Evolutionary conservation across 495 filamentous ascomycete genomes (phyloP).

Genomic region (Ascodesmis nigricans): DNA sequence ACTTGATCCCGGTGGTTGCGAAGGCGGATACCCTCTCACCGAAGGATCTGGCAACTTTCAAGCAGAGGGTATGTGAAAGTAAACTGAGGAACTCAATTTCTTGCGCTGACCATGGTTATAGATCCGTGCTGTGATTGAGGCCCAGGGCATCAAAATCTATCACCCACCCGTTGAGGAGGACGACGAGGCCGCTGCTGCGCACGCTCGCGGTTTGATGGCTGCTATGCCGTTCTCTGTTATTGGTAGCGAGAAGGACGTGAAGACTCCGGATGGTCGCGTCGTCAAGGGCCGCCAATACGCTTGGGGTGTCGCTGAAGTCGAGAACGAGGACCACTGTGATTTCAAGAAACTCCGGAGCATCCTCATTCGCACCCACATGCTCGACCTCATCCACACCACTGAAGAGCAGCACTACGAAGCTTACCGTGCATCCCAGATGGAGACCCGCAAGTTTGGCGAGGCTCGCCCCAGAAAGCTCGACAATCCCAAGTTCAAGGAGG

Average conservation of each 20-base stretch:
- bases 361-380: constrained; percentile 98
- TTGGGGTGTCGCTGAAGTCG: constrained; percentile 97
- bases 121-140: constrained; percentile 88
- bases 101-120: constrained; percentile 21
- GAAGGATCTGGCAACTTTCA: constrained; percentile 72
- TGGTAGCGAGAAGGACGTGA: constrained; percentile 96
- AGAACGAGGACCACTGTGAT: constrained; percentile 99
- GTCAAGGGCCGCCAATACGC: constrained; percentile 98
- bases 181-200: constrained; percentile 81
- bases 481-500: constrained; percentile 99
- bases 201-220: constrained; percentile 78
- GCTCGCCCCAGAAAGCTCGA: constrained; percentile 90
- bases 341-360: constrained; percentile 99
- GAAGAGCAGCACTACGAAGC: constrained; percentile 98
- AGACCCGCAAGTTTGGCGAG: constrained; percentile 98
- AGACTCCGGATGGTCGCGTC: constrained; percentile 81
- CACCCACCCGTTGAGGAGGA: constrained; percentile 93
- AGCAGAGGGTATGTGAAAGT: constrained; percentile 47
- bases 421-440: constrained; percentile 97
- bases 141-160: constrained; percentile 98
- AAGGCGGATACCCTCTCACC: constrained; percentile 97
- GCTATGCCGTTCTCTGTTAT: constrained; percentile 99
- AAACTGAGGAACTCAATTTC: not conserved
- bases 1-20: constrained; percentile 91
- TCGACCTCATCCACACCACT: constrained; percentile 97